Base-by-base conservation (phyloP, 202 grass and related monocot species). In the Setaria italica region DNA sequence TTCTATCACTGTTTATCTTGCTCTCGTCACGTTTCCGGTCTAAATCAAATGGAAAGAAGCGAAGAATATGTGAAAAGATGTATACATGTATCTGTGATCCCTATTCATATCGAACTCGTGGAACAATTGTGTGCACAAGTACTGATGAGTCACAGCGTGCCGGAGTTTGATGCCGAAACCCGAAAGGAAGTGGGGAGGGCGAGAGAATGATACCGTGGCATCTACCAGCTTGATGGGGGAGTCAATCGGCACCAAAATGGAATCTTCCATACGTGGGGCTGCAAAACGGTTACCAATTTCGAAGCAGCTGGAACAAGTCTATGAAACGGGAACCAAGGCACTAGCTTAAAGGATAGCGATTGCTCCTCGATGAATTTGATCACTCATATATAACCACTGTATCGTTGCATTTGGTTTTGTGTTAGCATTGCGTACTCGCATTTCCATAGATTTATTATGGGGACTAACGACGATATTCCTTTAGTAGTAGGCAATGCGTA, bases 171-270 rank as follows among this genome's bases (percentile, higher is more conserved):
- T 74, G 80, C 79, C 32, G 56, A 50, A 42, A 57, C 39, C 39
- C 39, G 39, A 41, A 2, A 7, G 39, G 19, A n/a, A 57, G 12
- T 7, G 1, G 67, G 5, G 79, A 43, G 17, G 59, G 6, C 6
- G 41, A 59, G 34, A 37, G 76, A 75, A 87, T 84, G 25, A 87
- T 87, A 30, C 85, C 20, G 13, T 80, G 75, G 89, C 78, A 81
- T 89, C 67, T 68, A 58, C 43, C 80, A 63, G 20, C 53, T 70
- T 70, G 62, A 79, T 11, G 69, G 69, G 69, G 50, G 76, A 67
- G 6, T 17, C 79, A 58, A 86, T 82, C 10, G 67, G 84, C 21
- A 87, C 53, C 74, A 9, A 21, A 55, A 55, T n/a, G 70, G 80
- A 80, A 84, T 90, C 80, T 84, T 80, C 76, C 29, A 72, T 72